Percentiles rank a stretch among this genome's conserved stretches.
Conservation (phyloP, 2,329 filamentous ascomycete genomes). For the Endoconidiophora polonica region DNA sequence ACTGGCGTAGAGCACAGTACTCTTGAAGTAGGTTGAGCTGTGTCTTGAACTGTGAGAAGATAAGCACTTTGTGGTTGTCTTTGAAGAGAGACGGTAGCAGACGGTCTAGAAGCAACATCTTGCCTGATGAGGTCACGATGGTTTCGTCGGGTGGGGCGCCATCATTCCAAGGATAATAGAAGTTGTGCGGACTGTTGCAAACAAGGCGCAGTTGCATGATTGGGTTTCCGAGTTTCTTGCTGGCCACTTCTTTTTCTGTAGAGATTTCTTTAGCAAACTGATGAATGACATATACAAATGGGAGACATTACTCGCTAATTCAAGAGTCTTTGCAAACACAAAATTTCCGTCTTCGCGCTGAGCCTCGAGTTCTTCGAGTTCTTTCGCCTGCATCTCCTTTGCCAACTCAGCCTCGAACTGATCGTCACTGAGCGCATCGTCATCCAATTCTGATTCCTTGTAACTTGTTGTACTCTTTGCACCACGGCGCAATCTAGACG, state of each 20-base stretch:
- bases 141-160: constrained; percentile 54
- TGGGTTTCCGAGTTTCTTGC: constrained; percentile 85
- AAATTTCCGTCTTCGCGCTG: constrained; percentile 5
- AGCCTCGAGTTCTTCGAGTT: constrained; percentile 41
- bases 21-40: constrained; percentile 82
- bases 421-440: constrained; percentile 55
- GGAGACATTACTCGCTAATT: constrained; percentile 48
- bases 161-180: constrained; percentile 75
- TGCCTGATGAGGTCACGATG: constrained; percentile 75
- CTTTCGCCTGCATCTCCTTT: constrained; percentile 34
- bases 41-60: constrained; percentile 93
- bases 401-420: constrained; percentile 70
- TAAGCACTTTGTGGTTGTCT: constrained; percentile 72
- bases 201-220: constrained; percentile 81
- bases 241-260: constrained; percentile 62
- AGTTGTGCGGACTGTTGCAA: constrained; percentile 90
- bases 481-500: constrained; percentile 23
- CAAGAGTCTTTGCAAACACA: constrained; percentile 44
- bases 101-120: constrained; percentile 86
- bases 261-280: neutral
- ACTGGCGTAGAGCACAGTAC: constrained; percentile 68
- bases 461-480: constrained; percentile 19
- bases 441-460: constrained; percentile 35
- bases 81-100: constrained; percentile 60
- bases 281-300: neutral